Evolutionary conservation across 2,329 filamentous ascomycete genomes (phyloP), one percentile per base, ranked within the genome.

Genomic region (Verticillium albo-atrum): DNA sequence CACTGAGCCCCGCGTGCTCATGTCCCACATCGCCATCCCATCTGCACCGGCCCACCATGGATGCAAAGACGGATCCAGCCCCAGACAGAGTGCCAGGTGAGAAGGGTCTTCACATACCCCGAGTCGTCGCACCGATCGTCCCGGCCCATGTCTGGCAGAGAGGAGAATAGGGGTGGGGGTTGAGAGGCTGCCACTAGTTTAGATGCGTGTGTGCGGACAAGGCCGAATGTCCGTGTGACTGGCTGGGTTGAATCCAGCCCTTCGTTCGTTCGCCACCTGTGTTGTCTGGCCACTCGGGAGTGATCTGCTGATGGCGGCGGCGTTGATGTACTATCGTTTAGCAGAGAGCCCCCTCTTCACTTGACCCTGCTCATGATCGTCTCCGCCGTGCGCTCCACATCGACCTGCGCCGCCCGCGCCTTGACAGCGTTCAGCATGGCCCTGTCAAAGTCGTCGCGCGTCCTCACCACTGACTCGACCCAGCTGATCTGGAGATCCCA

Each of bases 301-400:
- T 7, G 2, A 12, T 50, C 42, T 14, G 42, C 20, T 12, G n/a
- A 12, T 50, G 42, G 42, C 42, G 42, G n/a, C 17, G 35, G 10
- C 6, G 35, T 6, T 23, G 20, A 50, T 50, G 20, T 23, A 23
- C 3, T 14, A 12, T 23, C 20, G 4, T 23, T 42, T 17, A 9
- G 15, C 20, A 50, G 42, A 2, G 25, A 25, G 20, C 10, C 10
- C 20, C 10, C 7, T n/a, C 23, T n/a, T 66, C 70, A 96, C 75
- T 93, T 95, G 55, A 97, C 86, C 76, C 91, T 94, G 63, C 90
- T 88, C 94, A 99, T 97, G 63, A 99, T 91, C 3, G 95, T 98
- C 76, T 98, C 94, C 20, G 85, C 76, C 1, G 92, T 93, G 63
- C 92, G 84, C 63, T 90, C 88, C 2, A 93, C 87, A 61, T 90